Conservation (phyloP, 208 protist species). For the Histomonas meleagridis region DNA sequence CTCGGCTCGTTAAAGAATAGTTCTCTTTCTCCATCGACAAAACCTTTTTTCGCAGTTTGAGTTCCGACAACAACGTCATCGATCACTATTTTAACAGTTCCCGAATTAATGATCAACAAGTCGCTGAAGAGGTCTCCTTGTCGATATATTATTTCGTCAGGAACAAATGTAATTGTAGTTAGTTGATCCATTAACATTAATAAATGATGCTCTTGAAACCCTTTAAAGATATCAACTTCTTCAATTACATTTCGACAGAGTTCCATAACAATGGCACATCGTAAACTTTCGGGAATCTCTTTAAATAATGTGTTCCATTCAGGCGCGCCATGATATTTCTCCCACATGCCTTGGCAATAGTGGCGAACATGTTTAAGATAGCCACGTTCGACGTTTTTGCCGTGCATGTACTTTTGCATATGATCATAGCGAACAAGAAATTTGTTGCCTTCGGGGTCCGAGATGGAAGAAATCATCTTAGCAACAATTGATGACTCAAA, state of each 20-base stretch:
- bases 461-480: neutral
- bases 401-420: neutral
- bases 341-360: neutral
- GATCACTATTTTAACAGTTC: neutral
- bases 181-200: neutral
- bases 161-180: neutral
- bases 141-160: neutral
- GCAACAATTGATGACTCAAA: neutral
- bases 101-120: neutral
- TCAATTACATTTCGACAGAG: neutral
- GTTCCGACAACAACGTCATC: neutral
- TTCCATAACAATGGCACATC: neutral
- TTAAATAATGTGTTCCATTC: neutral
- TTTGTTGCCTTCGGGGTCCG: neutral
- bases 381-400: neutral
- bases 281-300: neutral
- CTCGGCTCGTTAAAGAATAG: neutral
- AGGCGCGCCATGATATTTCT: neutral
- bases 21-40: slow-evolving; percentile 1
- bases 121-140: neutral
- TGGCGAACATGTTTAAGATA: neutral
- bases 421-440: neutral
- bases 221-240: neutral
- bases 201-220: neutral
- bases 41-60: neutral